Evolutionary conservation across 352 stramenopile genomes (phyloP).

Genomic region (Blastocystis sp.): DNA sequence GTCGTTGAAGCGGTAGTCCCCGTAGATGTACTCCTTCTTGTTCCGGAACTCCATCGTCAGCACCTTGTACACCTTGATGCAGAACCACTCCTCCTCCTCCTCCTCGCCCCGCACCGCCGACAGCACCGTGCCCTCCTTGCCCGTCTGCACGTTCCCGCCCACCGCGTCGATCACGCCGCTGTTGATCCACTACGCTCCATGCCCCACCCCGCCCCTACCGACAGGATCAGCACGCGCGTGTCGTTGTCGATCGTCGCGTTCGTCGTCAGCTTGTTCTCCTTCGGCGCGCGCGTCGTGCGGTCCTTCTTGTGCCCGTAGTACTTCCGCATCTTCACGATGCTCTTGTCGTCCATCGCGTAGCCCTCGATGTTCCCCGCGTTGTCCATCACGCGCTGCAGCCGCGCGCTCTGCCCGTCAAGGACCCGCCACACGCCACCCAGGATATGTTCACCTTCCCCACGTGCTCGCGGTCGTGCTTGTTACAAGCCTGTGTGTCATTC

Average conservation of each 20-base stretch:
- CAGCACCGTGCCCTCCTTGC: constrained; percentile 81
- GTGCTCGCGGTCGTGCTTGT: constrained; percentile 39
- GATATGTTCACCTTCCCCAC: constrained; percentile 68
- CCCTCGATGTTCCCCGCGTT: constrained; percentile 43
- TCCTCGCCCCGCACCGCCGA: constrained; percentile 76
- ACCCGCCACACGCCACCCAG: not conserved
- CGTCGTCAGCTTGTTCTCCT: constrained; percentile 54
- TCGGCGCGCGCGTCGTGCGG: constrained; percentile 16
- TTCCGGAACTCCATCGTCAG: constrained; percentile 95
- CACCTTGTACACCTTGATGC: constrained; percentile 85
- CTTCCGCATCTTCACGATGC: constrained; percentile 63
- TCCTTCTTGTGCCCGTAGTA: constrained; percentile 39
- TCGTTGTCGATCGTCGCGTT: constrained; percentile 33
- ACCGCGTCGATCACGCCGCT: constrained; percentile 87
- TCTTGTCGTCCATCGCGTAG: constrained; percentile 59
- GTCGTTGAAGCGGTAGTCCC: constrained; percentile 92
- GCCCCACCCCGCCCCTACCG: not conserved
- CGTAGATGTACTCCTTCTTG: constrained; percentile 92
- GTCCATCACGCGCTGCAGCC: constrained; percentile 7
- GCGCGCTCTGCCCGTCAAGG: constrained; percentile 27
- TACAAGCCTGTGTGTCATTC: not conserved
- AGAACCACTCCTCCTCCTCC: constrained; percentile 76
- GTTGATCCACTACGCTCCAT: constrained; percentile 25
- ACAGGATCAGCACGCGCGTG: constrained; percentile 22
- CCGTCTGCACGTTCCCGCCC: constrained; percentile 93